Percentiles rank a stretch among this genome's conserved stretches.
These are phyloP conservation scores for Lactarius deliciosus DNA, from an alignment of 768 basidiomycete genomes.

Conservation along the genomic window DNA sequence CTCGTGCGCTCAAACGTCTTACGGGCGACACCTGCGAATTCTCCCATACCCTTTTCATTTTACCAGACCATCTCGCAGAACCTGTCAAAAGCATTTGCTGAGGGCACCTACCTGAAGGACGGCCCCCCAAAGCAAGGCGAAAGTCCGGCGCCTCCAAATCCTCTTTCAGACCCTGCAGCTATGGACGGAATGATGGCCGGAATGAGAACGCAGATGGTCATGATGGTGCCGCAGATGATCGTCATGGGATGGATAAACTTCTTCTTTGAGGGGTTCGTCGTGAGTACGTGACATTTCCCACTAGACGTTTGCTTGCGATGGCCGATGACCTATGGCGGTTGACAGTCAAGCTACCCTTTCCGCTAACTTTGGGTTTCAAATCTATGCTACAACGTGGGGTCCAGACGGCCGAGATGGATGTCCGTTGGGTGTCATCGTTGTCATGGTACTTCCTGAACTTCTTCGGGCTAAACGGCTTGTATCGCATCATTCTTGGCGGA, in stretches of 20 bases:
- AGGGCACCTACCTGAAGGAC: constrained; percentile 85
- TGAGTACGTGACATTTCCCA: constrained; percentile 60
- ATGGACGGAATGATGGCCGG: constrained; percentile 99
- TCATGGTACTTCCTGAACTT: constrained; percentile 99
- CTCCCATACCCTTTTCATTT: constrained; percentile 71
- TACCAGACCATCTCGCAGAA: constrained; percentile 75
- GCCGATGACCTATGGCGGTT: constrained; percentile 14
- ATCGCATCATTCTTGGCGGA: constrained; percentile 86
- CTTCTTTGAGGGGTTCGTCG: constrained; percentile 98
- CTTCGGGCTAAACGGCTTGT: constrained; percentile 94
- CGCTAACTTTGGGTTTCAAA: constrained; percentile 94
- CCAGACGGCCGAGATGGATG: constrained; percentile 95
- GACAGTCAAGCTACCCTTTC: constrained; percentile 94
- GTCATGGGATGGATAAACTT: constrained; percentile 99
- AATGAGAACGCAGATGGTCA: constrained; percentile 98
- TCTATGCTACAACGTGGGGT: constrained; percentile 97
- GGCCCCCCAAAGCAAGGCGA: constrained; percentile 67
- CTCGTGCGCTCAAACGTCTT: constrained; percentile 82
- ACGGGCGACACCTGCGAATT: constrained; percentile 74
- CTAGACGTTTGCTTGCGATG: neutral
- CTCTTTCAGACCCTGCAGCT: constrained; percentile 82
- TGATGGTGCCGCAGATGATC: constrained; percentile 98
- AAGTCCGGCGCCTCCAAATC: constrained; percentile 65
- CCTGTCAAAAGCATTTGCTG: constrained; percentile 66
- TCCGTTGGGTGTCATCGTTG: constrained; percentile 97